Evolutionary conservation across 1,284 basidiomycete genomes (phyloP), one percentile per base, ranked within the genome.

Genomic region (Vanrija humicola): DNA sequence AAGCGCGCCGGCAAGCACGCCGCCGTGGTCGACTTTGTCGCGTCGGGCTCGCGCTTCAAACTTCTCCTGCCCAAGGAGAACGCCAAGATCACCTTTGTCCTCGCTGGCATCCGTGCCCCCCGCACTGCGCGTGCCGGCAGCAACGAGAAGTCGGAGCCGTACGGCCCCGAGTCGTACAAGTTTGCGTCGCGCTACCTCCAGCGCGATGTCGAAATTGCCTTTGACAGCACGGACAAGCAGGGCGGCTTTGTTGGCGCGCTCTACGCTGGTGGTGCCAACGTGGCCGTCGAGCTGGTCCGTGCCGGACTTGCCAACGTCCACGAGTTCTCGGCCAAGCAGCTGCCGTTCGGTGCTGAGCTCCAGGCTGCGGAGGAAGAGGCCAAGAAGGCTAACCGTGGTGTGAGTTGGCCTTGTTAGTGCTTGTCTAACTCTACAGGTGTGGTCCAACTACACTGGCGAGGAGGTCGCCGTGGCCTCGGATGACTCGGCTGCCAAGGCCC

Each of bases 171-270:
- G 73, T 85, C 92, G 3, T 79, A 85, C 7, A 88, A 90, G 43
- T 98, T 90, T 66, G 83, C 90, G 4, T 83, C 84, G 46, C 82
- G 82, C 56, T 92, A 88, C 68, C 86, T 97, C 84, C 96, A 98
- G 75, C 85, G 94, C 23, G 96, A 98, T 68, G 87, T 93, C 15
- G 95, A 98, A 75, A 86, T 98, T 58, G 87, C 90, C 63, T 85
- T 97, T 45, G 89, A 95, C 56, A 83, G 84, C 44, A 85, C 87
- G 15, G 95, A 98, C 79, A 97, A 96, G 78, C 87, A 87, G 16
- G 95, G 95, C 40, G 94, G 95, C 7, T 98, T 97, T 78, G 94
- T 98, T 63, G 95, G 95, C 16, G 79, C 87, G 1, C 80, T 97
- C 54, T 96, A 88, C 75, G 63, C 88, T 66, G 90, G 83, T 66